Base-by-base conservation (phyloP, 768 basidiomycete genomes). In the Suillus variegatus region DNA sequence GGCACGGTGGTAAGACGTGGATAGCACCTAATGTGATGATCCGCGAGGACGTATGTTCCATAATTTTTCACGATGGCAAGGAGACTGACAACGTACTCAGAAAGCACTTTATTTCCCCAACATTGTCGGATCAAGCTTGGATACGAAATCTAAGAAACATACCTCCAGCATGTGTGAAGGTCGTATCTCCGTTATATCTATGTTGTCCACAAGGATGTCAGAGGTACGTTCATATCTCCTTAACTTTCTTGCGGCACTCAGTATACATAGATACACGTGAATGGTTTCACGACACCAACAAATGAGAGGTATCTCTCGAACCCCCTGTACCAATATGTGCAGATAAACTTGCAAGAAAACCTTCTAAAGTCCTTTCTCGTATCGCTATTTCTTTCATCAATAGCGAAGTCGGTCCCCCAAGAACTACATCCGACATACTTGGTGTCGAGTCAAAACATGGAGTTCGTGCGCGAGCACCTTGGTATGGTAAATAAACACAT, bases 291-390 rank as follows among this genome's bases (percentile, higher is more conserved):
- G 5, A 77, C 83, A 44, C 82, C 83, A 2, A 86, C 91, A 32
- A 78, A 88, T 65, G 76, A 74, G 3, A 82, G 80, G 44, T 91
- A 84, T 76, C 71, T 74, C 40, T 73, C 79, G 1, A 78, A 92
- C 66, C 85, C 90, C 2, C 76, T 84, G 22, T 94, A 88, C 74
- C 90, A 89, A 78, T 88, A 86, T 68, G 74, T 93, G 58, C 91
- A 93, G 82, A 88, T 98, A 75, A 99, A 99, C 77, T 82, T 97
- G 35, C 97, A 99, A 79, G 92, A 95, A 76, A 99, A 99, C 77
- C 79, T 92, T 6, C 86, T 99, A 68, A 97, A 97, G 80, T 92
- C 92, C 1, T 85, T 95, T 74, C 86, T 99, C 40, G 91, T 98
- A 61, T 88, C 89, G 60, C 79, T 98, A 63, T 97, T 95, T 79